Evolutionary conservation across 441 rosid genomes (phyloP), one percentile per base, ranked within the genome.

Genomic region (Daphne laureola): DNA sequence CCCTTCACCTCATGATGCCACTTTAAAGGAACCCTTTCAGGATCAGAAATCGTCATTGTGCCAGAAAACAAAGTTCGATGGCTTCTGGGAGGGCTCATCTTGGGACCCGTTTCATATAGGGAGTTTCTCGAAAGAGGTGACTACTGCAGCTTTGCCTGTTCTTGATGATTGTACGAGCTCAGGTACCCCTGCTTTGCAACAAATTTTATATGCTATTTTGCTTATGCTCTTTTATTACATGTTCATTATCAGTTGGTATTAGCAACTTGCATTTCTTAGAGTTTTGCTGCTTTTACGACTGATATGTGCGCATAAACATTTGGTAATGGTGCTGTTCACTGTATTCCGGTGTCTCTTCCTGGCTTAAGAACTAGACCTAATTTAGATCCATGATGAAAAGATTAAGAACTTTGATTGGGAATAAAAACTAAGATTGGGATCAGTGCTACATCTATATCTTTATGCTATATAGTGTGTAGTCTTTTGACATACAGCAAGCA

Each of bases 51-150:
- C 58, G 49, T 54, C 81, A 2, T 21, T 58, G 54, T 67, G 63
- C 16, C 59, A 53, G 51, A 12, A 53, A 11, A 36, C 55, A 16
- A 59, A 57, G 13, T 70, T 69, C 72, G 58, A 68, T 43, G 69
- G 70, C 44, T 38, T 47, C 55, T 78, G 81, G 76, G 71, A 67
- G 27, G 75, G 66, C 17, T 43, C 51, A 15, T 26, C 55, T 5
- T 66, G 81, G 76, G 70, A 59, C 40, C 68, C 27, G 43, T 53
- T 54, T 56, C 66, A 70, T 21, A 73, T 53, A 52, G 74, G 59
- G 49, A 44, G 54, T 58, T 68, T 64, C 64, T 17, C 68, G 0
- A 58, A 69, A 25, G 71, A 73, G 63, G 52, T 54, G 17, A 64
- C 58, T 47, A 43, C 13, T 5, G 53, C 66, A 51, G 67, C 55